Conservation (phyloP, 2,329 filamentous ascomycete genomes). For the Aspergillus costaricaensis region DNA sequence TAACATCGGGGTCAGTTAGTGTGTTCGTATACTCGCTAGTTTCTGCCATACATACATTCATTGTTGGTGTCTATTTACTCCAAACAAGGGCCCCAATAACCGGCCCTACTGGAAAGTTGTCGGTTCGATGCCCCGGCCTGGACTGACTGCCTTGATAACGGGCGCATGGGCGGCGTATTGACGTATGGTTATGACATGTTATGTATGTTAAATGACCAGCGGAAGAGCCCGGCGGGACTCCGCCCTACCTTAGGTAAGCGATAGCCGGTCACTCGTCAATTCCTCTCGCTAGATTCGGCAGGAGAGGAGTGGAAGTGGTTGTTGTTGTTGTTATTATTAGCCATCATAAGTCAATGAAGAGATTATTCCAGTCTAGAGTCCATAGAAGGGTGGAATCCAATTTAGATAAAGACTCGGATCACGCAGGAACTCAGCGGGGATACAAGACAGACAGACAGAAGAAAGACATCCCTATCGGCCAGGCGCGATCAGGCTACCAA, state of each 20-base stretch:
- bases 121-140: not conserved
- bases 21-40: not conserved
- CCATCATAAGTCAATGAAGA: no score
- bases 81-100: not conserved
- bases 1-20: not conserved
- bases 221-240: slow-evolving; percentile 31
- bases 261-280: not conserved
- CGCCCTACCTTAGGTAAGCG: slow-evolving; percentile 16
- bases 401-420: not conserved
- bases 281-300: no score
- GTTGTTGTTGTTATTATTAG: no score
- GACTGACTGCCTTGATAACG: not conserved
- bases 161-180: not conserved
- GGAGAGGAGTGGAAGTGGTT: no score
- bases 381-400: not conserved
- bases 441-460: not conserved
- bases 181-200: slow-evolving; percentile 15
- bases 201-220: slow-evolving; percentile 20
- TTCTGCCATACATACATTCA: not conserved
- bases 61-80: not conserved
- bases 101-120: not conserved
- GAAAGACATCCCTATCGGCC: not conserved
- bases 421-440: not conserved
- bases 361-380: no score
- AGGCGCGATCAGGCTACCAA: not conserved